A percentile compares a stretch with the other conserved stretches of the same genome.
phyloP scores from a whole-genome alignment of 805 yeast genomes.

The Zygoascus ofunaensis region DNA sequence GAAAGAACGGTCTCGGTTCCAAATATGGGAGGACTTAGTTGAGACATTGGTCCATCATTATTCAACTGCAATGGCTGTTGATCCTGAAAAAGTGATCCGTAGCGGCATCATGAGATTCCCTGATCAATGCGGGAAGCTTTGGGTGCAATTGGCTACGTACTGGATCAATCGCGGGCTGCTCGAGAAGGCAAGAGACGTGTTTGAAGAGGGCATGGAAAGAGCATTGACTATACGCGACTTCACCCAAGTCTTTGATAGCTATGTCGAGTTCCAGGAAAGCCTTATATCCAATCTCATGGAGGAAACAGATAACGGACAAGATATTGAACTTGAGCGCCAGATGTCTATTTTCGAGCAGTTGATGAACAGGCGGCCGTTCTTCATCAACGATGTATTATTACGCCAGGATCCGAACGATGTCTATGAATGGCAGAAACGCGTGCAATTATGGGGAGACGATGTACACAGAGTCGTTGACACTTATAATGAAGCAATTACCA shows the following conservation, averaged over 20 bases:
- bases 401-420: constrained; percentile 55
- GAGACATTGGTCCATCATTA: constrained; percentile 32
- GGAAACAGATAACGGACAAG: constrained; percentile 8
- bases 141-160: constrained; percentile 40
- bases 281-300: constrained; percentile 30
- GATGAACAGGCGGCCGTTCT: constrained; percentile 45
- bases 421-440: constrained; percentile 60
- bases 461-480: constrained; percentile 42
- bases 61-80: constrained; percentile 12
- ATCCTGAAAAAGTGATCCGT: constrained; percentile 29
- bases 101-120: constrained; percentile 40
- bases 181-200: constrained; percentile 34
- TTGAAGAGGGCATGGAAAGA: constrained; percentile 39
- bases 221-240: constrained; percentile 53
- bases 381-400: constrained; percentile 58
- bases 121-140: constrained; percentile 47
- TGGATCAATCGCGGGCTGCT: constrained; percentile 34
- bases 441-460: constrained; percentile 36
- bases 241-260: constrained; percentile 52
- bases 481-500: constrained; percentile 55
- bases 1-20: constrained; percentile 37
- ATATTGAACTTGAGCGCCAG: constrained; percentile 35
- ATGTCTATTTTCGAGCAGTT: constrained; percentile 45
- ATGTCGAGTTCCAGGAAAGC: constrained; percentile 51
- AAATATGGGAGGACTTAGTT: constrained; percentile 40